These are phyloP conservation scores for Cryptosporidium baileyi DNA, from an alignment of 169 alveolate genomes.

Conservation along the genomic window DNA sequence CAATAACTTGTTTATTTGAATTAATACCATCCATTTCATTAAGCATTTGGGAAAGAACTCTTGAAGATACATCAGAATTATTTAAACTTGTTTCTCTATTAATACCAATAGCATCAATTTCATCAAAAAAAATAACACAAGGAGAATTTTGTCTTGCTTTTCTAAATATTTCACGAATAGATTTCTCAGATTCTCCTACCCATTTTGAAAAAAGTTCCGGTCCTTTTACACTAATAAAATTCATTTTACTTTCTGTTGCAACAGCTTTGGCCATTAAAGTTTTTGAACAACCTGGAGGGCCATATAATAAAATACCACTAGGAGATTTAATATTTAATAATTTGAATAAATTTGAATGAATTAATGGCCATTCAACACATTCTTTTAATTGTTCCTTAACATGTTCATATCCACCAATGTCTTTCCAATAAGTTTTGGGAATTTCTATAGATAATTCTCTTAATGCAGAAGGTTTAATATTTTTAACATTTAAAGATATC, in stretches of 20 bases:
- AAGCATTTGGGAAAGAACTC: slow-evolving; percentile 95
- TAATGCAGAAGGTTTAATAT: slow-evolving; percentile 72
- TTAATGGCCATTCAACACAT: slow-evolving; percentile 97
- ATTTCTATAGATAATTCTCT: slow-evolving; percentile 88
- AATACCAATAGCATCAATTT: slow-evolving; percentile 96
- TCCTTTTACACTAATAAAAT: slow-evolving; percentile 97
- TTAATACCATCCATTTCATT: slow-evolving; percentile 99
- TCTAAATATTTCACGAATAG: slow-evolving; percentile 93
- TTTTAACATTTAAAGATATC: slow-evolving; percentile 60
- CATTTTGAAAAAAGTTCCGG: slow-evolving; percentile 99
- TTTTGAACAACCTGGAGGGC: slow-evolving; percentile 99
- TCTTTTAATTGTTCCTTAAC: slow-evolving; percentile 91
- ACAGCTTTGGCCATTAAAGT: slow-evolving; percentile 99
- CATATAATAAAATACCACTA: slow-evolving; percentile 96
- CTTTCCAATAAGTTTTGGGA: slow-evolving; percentile 95
- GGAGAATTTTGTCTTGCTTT: slow-evolving; percentile 93
- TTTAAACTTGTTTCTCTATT: slow-evolving; percentile 80
- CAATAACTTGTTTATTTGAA: slow-evolving; percentile 87
- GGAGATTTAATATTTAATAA: slow-evolving; percentile 91
- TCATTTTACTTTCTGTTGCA: slow-evolving; percentile 97
- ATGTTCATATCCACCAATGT: slow-evolving; percentile 98
- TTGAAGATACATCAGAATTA: slow-evolving; percentile 87
- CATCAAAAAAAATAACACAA: slow-evolving; percentile 93
- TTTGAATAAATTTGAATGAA: slow-evolving; percentile 87
- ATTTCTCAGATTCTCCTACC: slow-evolving; percentile 98